A percentile compares a stretch with the other conserved stretches of the same genome.
phyloP scores from a whole-genome alignment of 2,329 filamentous ascomycete species.

The Dothistroma pini region DNA sequence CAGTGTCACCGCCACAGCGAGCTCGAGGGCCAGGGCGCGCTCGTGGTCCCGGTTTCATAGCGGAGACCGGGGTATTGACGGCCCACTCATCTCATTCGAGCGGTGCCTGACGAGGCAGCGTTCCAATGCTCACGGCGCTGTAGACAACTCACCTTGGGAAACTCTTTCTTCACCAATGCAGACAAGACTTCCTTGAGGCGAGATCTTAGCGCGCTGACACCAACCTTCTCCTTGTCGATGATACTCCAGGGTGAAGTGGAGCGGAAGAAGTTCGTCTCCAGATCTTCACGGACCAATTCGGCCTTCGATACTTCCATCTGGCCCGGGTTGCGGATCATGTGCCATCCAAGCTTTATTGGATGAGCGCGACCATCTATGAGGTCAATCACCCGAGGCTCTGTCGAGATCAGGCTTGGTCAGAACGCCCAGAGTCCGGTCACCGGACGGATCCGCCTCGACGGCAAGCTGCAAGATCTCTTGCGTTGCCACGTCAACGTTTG shows the following conservation, averaged over 20 bases:
- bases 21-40: no score
- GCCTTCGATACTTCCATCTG: conserved; percentile 26
- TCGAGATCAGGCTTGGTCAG: conserved; percentile 38
- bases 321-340: conserved; percentile 33
- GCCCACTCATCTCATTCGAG: no score
- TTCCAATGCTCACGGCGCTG: no score
- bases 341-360: conserved; percentile 33
- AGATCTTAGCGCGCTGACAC: conserved; percentile 40
- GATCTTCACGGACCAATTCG: conserved; percentile 10
- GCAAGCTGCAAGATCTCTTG: conserved; percentile 47
- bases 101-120: no score
- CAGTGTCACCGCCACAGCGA: no score
- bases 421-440: conserved; percentile 36
- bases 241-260: conserved; percentile 36
- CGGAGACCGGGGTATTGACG: no score
- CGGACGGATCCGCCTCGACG: conserved; percentile 32
- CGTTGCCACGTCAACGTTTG: conserved; percentile 44
- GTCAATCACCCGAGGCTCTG: conserved; percentile 25
- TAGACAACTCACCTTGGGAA: conserved; percentile 44
- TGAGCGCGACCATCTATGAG: conserved; percentile 29
- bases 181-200: conserved; percentile 44
- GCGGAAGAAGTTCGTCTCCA: conserved; percentile 38
- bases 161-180: conserved; percentile 43
- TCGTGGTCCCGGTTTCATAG: no score
- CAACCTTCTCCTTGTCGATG: conserved; percentile 39